Base-by-base conservation (phyloP, 352 stramenopile genomes). In the Phytophthora sp. region DNA sequence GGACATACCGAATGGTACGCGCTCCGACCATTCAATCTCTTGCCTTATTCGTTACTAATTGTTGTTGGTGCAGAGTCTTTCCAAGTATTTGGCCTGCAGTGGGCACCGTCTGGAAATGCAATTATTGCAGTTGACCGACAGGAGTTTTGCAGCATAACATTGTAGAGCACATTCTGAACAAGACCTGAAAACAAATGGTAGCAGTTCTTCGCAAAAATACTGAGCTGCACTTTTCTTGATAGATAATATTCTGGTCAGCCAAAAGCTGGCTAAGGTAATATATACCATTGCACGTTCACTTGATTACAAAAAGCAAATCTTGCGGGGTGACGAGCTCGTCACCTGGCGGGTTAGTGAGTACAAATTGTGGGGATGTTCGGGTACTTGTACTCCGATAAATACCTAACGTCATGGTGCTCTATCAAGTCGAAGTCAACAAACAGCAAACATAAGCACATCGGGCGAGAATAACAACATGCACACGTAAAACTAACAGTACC, bases 251-350 rank as follows among this genome's bases (percentile, higher is more conserved):
- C n/a, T n/a, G n/a, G n/a, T n/a, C n/a, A n/a, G n/a, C n/a, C n/a
- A n/a, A n/a, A n/a, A n/a, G n/a, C n/a, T n/a, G n/a, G n/a, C n/a
- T n/a, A n/a, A n/a, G n/a, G n/a, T n/a, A n/a, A n/a, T n/a, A n/a
- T n/a, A n/a, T n/a, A n/a, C n/a, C n/a, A n/a, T n/a, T n/a, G 11
- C 31, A 23, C 21, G 28, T 54, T 82, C 62, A 90, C 50, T 77
- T 84, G 18, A 92, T 84, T 20, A 92, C 70, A 68, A 91, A 91
- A 35, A 92, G 59, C 6, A 87, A 55, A 54, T 94, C 84, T 13
- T 88, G 64, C 3, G 79, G 67, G 23, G 74, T 71, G 7, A 94
- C 66, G 8, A 90, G 54, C 21, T 88, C 79, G 42, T 87, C 82
- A 38, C 75, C 53, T n/a, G 71, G 54, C 6, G 82, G 82, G 28